A percentile compares a stretch with the other conserved stretches of the same genome.
phyloP scores from a whole-genome alignment of 352 stramenopile species.

The Pythium phragmiticola region DNA sequence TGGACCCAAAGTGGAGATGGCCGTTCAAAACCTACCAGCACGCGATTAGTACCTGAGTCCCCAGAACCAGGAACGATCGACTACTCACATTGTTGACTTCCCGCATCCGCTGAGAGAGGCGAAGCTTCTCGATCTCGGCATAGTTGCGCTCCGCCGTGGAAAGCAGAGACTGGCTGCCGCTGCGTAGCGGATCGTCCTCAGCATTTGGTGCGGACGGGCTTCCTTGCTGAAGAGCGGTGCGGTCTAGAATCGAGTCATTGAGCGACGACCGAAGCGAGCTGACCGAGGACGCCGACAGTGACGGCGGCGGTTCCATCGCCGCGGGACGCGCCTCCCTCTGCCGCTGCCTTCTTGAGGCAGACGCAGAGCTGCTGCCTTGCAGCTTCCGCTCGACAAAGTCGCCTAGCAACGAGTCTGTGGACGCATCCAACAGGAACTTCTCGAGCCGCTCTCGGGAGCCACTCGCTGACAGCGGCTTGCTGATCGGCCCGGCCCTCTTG shows the following conservation, averaged over 20 bases:
- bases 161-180: constrained; percentile 16
- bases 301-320: constrained; percentile 45
- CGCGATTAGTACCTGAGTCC: background rate
- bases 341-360: background rate
- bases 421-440: constrained; percentile 50
- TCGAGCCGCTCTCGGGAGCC: constrained; percentile 33
- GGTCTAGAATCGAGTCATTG: constrained; percentile 37
- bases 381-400: constrained; percentile 74
- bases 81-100: constrained; percentile 69
- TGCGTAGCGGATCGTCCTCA: background rate
- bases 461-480: background rate
- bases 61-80: background rate
- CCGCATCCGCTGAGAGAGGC: constrained; percentile 58
- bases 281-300: constrained; percentile 32
- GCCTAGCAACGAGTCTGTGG: constrained; percentile 49
- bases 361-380: constrained; percentile 23
- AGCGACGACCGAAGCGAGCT: constrained; percentile 32
- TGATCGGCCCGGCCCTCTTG: background rate
- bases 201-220: background rate
- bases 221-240: constrained; percentile 1
- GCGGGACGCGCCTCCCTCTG: constrained; percentile 1
- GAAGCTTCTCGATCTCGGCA: constrained; percentile 61
- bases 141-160: constrained; percentile 51
- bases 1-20: constrained; percentile 48
- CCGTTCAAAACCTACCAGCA: constrained; percentile 51